Evolutionary conservation across 228 moss, liverwort and hornwort genomes (phyloP).

Genomic region (Sphagnum magellanicum): DNA sequence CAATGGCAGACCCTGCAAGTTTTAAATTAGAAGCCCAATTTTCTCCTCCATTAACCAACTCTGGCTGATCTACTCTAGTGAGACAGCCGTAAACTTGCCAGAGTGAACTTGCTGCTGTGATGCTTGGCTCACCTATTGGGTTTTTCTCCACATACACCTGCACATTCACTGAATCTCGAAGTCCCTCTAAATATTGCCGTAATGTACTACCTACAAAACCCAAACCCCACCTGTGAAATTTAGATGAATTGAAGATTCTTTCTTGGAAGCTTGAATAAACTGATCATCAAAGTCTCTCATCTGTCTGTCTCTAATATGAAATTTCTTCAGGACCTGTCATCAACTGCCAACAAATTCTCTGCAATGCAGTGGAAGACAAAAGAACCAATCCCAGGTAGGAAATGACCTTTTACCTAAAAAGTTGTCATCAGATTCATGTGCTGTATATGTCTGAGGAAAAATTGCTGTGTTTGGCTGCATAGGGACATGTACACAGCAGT

Average conservation of each 20-base stretch:
- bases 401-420: conserved; percentile 15
- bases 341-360: too few species aligned
- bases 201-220: conserved; percentile 19
- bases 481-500: too few species aligned
- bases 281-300: background rate
- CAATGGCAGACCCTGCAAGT: too few species aligned
- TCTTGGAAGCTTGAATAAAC: background rate
- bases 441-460: conserved; percentile 60
- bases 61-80: too few species aligned
- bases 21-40: too few species aligned
- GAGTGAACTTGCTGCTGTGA: conserved; percentile 29
- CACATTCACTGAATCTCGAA: conserved; percentile 34
- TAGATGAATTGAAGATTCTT: background rate
- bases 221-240: background rate
- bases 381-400: too few species aligned
- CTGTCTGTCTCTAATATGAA: too few species aligned
- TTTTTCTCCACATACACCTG: conserved; percentile 44
- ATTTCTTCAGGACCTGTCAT: too few species aligned
- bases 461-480: conserved; percentile 41
- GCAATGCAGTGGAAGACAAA: too few species aligned
- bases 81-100: conserved; percentile 26
- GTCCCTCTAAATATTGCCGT: conserved; percentile 46
- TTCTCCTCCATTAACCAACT: too few species aligned
- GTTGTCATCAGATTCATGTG: conserved; percentile 34
- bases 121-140: conserved; percentile 49